phyloP scores from a whole-genome alignment of 495 filamentous ascomycete species.

The Tuber magnatum region DNA sequence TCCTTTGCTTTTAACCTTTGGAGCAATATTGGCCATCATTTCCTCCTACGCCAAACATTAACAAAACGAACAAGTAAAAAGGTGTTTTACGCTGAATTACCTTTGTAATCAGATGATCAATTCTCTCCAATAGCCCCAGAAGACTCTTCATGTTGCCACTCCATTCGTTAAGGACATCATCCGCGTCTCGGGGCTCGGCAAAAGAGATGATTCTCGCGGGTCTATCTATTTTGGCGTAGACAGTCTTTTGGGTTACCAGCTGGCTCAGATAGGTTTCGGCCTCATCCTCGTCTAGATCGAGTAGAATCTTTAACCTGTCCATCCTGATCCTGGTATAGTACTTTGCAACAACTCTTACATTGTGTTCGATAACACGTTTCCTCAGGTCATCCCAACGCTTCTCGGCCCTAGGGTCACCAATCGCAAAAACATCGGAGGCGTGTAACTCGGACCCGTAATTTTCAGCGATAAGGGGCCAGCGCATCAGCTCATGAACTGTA shows the following conservation, averaged over 20 bases:
- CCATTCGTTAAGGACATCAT: conserved; percentile 97
- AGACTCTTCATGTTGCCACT: conserved; percentile 98
- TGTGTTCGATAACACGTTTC: conserved; percentile 98
- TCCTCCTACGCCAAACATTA: conserved; percentile 56
- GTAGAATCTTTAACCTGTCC: conserved; percentile 73
- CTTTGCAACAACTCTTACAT: conserved; percentile 92
- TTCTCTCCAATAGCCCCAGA: conserved; percentile 80
- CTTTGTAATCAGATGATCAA: conserved; percentile 97
- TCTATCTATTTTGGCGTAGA: conserved; percentile 95
- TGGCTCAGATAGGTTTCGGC: conserved; percentile 97
- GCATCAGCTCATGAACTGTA: conserved; percentile 93
- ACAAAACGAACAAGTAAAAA: neutral
- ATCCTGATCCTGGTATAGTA: conserved; percentile 98
- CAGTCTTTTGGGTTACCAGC: conserved; percentile 89
- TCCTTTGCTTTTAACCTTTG: conserved; percentile 47
- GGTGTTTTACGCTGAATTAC: conserved; percentile 8
- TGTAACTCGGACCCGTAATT: conserved; percentile 84
- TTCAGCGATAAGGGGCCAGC: conserved; percentile 86
- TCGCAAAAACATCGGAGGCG: conserved; percentile 79
- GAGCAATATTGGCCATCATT: conserved; percentile 98
- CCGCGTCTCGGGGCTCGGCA: conserved; percentile 85
- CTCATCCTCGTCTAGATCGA: conserved; percentile 89
- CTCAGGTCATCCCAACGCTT: conserved; percentile 86
- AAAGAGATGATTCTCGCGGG: conserved; percentile 88
- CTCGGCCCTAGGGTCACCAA: conserved; percentile 66